A percentile compares a stretch with the other conserved stretches of the same genome.
These are phyloP conservation scores for Boletus bicolor DNA, from an alignment of 768 basidiomycete genomes.

Conservation along the genomic window DNA sequence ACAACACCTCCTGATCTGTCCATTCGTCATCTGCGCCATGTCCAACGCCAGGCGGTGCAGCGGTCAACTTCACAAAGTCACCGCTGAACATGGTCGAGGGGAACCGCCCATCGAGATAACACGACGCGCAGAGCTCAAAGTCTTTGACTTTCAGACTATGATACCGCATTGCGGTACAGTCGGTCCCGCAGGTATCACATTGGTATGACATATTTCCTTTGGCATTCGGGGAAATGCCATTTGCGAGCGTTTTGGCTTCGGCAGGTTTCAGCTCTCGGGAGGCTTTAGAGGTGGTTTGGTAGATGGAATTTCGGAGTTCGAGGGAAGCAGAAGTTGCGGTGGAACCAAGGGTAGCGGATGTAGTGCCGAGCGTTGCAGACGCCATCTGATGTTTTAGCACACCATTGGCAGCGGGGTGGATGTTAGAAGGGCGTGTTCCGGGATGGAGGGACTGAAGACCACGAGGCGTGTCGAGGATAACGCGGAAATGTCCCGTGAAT, in stretches of 20 bases:
- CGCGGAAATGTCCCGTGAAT: slow-evolving; percentile 98
- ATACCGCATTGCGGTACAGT: slow-evolving; percentile 86
- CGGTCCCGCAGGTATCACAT: slow-evolving; percentile 94
- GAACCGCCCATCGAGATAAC: slow-evolving; percentile 96
- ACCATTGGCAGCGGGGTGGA: slow-evolving; percentile 47
- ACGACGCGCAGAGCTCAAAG: slow-evolving; percentile 85
- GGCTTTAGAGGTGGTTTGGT: slow-evolving; percentile 84
- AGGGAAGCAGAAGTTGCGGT: slow-evolving; percentile 61
- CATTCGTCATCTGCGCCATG: slow-evolving; percentile 62
- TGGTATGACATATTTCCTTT: slow-evolving; percentile 56
- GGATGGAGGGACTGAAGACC: slow-evolving; percentile 93
- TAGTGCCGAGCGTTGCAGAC: slow-evolving; percentile 6
- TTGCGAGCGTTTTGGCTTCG: slow-evolving; percentile 66
- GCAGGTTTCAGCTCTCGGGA: slow-evolving; percentile 62
- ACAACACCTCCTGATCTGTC: slow-evolving; percentile 86
- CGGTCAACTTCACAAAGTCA: slow-evolving; percentile 87
- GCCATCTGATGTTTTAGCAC: slow-evolving; percentile 37
- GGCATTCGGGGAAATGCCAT: slow-evolving; percentile 45
- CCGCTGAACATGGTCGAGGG: slow-evolving; percentile 95
- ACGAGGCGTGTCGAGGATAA: slow-evolving; percentile 94
- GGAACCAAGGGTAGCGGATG: slow-evolving; percentile 15
- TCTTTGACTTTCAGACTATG: slow-evolving; percentile 92
- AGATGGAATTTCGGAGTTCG: slow-evolving; percentile 84
- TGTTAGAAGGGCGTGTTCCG: slow-evolving; percentile 58
- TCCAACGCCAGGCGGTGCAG: slow-evolving; percentile 30